Evolutionary conservation across 331 rosid species (phyloP), one percentile per base, ranked within the genome.

Genomic region (Spiraea crenata): DNA sequence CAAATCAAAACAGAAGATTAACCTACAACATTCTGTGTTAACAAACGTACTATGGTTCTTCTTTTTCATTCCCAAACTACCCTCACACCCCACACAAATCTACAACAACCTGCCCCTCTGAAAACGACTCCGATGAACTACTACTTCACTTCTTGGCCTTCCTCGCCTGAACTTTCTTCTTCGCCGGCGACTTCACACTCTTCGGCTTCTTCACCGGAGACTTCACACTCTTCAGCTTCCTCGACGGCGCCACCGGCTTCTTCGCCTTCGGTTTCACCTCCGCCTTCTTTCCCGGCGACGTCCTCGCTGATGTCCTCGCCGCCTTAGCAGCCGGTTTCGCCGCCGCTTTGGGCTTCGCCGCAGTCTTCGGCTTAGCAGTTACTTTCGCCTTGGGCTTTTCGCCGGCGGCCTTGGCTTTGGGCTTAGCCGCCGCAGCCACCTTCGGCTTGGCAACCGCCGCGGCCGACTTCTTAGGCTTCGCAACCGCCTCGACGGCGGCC

Each of bases 111-210:
- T 48, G 5, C 78, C 54, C 63, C 38, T 31, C 37, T 6, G 48
- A 2, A 31, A 48, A 9, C 35, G n/a, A 57, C 44, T 4, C 39
- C 17, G 7, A 13, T 3, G 13, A 8, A 1, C 1, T n/a, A 3
- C 63, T 4, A 45, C 1, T 17, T 85, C 79, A 92, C 81, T 92
- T 92, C 78, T 73, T 88, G 3, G 77, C 72, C 68, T 72, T 85
- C 87, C 75, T 91, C 0, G 85, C 82, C 46, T 74, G 61, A 5
- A 47, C 76, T 40, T 86, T 87, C 63, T 85, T 87, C 73, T 85
- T 85, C 73, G 55, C 82, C 57, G 93, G 90, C 2, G 93, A 74
- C 42, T 88, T 84, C 38, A 81, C 89, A 0, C 81, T 86, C 86
- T 73, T 87, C 0, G 81, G 79, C 78, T 87, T 90, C 82, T 81